Conservation (phyloP, 202 grass and related monocot species). For the Sporobolus alterniflorus region DNA sequence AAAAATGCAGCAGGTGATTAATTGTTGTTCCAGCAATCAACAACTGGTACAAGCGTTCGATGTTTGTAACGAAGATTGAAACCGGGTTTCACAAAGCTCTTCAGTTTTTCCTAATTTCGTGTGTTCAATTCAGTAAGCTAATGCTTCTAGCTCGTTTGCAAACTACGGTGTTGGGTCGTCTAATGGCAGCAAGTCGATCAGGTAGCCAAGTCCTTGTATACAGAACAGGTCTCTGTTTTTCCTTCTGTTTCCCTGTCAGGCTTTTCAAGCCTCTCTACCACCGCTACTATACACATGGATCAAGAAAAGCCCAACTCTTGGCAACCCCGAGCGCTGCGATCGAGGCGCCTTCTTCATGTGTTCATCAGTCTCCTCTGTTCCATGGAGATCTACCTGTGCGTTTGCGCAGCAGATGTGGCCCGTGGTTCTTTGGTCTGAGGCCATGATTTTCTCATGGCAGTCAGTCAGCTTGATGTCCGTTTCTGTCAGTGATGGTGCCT, state of each 20-base stretch:
- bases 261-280: constrained; percentile 37
- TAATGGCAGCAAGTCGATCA: constrained; percentile 24
- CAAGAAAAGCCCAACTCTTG: constrained; percentile 33
- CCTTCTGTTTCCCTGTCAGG: constrained; percentile 10
- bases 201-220: constrained; percentile 1
- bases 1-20: too few relatives aligned
- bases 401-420: background rate
- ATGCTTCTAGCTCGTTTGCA: background rate
- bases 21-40: too few relatives aligned
- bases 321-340: background rate
- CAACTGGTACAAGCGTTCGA: too few relatives aligned
- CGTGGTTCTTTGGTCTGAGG: background rate
- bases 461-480: background rate
- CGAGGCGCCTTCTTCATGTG: background rate
- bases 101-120: background rate
- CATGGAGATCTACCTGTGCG: background rate
- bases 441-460: background rate
- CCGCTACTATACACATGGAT: constrained; percentile 55
- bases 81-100: too few relatives aligned
- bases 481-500: constrained; percentile 49
- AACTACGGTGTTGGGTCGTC: background rate
- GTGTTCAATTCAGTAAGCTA: background rate
- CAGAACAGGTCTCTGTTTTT: background rate
- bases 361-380: background rate
- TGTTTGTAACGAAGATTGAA: too few relatives aligned